Evolutionary conservation across 2,329 filamentous ascomycete species (phyloP), one percentile per base, ranked within the genome.

Genomic region (Arthrinium puccinioides): DNA sequence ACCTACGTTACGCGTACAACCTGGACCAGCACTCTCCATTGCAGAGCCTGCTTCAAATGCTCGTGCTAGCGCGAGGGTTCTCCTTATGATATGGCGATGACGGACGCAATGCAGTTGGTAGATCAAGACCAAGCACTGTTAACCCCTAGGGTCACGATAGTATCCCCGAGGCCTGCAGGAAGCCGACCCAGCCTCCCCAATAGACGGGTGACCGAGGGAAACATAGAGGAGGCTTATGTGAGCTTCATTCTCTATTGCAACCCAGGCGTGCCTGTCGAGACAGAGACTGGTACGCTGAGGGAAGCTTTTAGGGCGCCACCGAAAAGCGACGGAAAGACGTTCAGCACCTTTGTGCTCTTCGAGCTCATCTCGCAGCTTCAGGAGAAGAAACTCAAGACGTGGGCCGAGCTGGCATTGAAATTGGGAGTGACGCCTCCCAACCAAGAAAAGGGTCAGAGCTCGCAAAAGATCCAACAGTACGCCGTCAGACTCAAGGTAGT

Each of bases 391-490:
- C 80, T 96, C 57, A 92, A 89, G 61, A 95, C 88, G 0, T 96
- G 89, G 89, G 86, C 84, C 27, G 86, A 95, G 56, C 58, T 96
- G 48, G 89, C 87, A 1, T 75, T 89, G 37, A 83, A 84, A 51
- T 67, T 96, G n/a, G 89, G 90, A 9, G 90, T 95, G 13, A 86
- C 94, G 52, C 83, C 84, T 4, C 87, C 88, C 3, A 83, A 87
- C 42, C 69, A 79, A 18, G 79, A 84, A 41, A 92, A 90, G 57
- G 85, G 87, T 19, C 84, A 94, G 63, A 94, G 87, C 57, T 81
- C 84, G 2, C 90, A 96, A 56, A 95, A 95, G 59, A 84, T 96
- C 40, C 87, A 94, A 57, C 89, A 96, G 58, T 96, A 95, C 66
- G 87, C 87, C 29, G 89, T 96, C 32, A 76, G 89, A 41, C 66